Percentiles rank a stretch among this genome's conserved stretches.
Conservation (phyloP, 78 protist species). For the Polysphondylium violaceum region DNA sequence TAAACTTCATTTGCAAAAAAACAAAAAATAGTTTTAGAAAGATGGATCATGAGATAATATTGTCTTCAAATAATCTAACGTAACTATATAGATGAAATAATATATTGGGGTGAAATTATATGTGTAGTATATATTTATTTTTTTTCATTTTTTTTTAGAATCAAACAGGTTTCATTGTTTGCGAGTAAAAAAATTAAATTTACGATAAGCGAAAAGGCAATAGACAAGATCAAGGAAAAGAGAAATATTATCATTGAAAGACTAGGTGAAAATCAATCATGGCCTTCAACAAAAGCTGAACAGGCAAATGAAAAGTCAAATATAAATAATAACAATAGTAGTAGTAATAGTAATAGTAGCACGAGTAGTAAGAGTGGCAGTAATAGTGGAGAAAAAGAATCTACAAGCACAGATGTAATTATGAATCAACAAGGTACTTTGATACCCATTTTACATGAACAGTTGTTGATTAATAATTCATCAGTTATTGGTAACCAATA, state of each 20-base stretch:
- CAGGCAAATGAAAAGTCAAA: slow-evolving; percentile 1
- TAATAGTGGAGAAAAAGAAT: not conserved
- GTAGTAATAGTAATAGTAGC: too few species aligned
- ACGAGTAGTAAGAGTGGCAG: too few species aligned
- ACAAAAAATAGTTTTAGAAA: too few species aligned
- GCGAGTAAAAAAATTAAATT: slow-evolving; percentile 13
- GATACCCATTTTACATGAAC: not conserved
- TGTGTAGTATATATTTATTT: not conserved
- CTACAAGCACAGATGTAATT: not conserved
- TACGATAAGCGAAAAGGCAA: not conserved
- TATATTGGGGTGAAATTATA: not conserved
- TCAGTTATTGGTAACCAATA: slow-evolving; percentile 7
- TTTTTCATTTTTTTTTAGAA: not conserved
- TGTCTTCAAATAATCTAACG: slow-evolving; percentile 16
- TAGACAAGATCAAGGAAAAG: not conserved
- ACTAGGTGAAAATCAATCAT: not conserved
- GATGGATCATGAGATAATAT: slow-evolving; percentile 14
- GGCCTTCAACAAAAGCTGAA: not conserved
- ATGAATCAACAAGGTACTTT: not conserved
- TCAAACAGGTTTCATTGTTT: slow-evolving; percentile 27
- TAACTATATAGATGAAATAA: not conserved
- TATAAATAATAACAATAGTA: not conserved
- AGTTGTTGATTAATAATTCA: slow-evolving; percentile 6
- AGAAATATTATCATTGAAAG: not conserved
- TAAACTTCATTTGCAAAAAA: too few species aligned